A percentile compares a stretch with the other conserved stretches of the same genome.
Evolutionary conservation across 495 filamentous ascomycete species (phyloP).

Genomic region (Lophiotrema nucula): DNA sequence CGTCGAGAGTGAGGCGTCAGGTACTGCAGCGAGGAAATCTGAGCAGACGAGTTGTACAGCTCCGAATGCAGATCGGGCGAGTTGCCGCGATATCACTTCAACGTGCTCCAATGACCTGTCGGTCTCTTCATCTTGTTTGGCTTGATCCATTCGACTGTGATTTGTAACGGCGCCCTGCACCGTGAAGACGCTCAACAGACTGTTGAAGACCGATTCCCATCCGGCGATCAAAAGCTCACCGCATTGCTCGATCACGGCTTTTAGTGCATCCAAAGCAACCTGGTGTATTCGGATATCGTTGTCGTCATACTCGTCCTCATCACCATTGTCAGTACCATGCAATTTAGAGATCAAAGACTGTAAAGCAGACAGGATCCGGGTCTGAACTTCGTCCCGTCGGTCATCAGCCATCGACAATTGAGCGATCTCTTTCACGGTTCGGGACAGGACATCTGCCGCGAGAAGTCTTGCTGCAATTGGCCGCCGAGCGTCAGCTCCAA

Average conservation of each 20-base stretch:
- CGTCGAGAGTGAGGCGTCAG: slow-evolving; percentile 72
- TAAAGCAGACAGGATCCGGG: slow-evolving; percentile 68
- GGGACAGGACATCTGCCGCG: slow-evolving; percentile 71
- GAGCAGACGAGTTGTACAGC: slow-evolving; percentile 91
- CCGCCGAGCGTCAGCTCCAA: slow-evolving; percentile 55
- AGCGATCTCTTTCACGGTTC: slow-evolving; percentile 63
- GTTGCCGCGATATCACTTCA: slow-evolving; percentile 56
- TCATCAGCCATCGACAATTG: slow-evolving; percentile 39
- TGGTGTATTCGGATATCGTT: slow-evolving; percentile 80
- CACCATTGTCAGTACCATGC: slow-evolving; percentile 48
- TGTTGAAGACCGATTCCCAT: slow-evolving; percentile 81
- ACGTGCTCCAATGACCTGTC: background rate
- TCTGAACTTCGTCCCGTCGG: slow-evolving; percentile 56
- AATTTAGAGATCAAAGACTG: slow-evolving; percentile 53
- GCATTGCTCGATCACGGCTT: slow-evolving; percentile 80
- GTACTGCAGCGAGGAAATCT: slow-evolving; percentile 81
- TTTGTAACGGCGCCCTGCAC: background rate
- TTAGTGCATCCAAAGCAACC: slow-evolving; percentile 75
- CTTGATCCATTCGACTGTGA: background rate
- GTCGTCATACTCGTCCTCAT: slow-evolving; percentile 52
- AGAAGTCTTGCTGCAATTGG: slow-evolving; percentile 64
- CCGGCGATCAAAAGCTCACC: slow-evolving; percentile 78
- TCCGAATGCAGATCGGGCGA: slow-evolving; percentile 81
- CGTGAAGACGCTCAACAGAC: slow-evolving; percentile 78
- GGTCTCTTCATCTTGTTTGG: background rate